Base-by-base conservation (phyloP, 129 eudicot genomes). In the Lonicera japonica region DNA sequence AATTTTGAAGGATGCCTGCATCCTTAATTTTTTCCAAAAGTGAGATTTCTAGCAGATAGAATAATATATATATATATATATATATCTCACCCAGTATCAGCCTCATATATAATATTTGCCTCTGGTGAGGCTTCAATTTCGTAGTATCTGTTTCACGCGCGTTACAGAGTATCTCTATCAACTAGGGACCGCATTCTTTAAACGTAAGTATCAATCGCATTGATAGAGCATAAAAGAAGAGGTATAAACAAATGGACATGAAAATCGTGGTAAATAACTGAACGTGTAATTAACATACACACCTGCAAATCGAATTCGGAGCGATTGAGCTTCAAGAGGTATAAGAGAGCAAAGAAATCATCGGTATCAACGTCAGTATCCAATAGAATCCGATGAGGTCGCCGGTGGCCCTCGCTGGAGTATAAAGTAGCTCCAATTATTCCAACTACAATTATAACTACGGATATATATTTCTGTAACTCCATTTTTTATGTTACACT, bases 351-450 rank as follows among this genome's bases (percentile, higher is more conserved):
- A 23, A 79, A 85, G 15, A 88, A 70, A 60, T 88, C 94, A 25
- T 88, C 96, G 0, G 83, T 74, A 61, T 88, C 90, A 5, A 85
- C 75, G 58, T 88, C 96, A 0, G 96, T 88, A 54, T 88, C 96
- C 61, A 82, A 36, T 0, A 88, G 75, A 64, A 88, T 82, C 73
- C 85, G 78, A 52, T 65, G 79, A 41, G 84, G 89, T 36, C 8
- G 25, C 22, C 25, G 72, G 12, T 21, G 21, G 21, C 39, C 67
- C 5, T 45, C 41, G 8, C 18, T 39, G 8, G 20, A 22, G 25
- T 36, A 14, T n/a, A 39, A 6, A 24, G n/a, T 16, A 13, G 34
- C 57, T 50, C 43, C 71, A 9, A 34, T 22, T 20, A 69, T 8
- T 8, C n/a, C 41, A 39, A 50, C 20, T 5, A 70, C 21, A 24